Conservation (phyloP, 768 basidiomycete species). For the Naganishia friedmannii region DNA sequence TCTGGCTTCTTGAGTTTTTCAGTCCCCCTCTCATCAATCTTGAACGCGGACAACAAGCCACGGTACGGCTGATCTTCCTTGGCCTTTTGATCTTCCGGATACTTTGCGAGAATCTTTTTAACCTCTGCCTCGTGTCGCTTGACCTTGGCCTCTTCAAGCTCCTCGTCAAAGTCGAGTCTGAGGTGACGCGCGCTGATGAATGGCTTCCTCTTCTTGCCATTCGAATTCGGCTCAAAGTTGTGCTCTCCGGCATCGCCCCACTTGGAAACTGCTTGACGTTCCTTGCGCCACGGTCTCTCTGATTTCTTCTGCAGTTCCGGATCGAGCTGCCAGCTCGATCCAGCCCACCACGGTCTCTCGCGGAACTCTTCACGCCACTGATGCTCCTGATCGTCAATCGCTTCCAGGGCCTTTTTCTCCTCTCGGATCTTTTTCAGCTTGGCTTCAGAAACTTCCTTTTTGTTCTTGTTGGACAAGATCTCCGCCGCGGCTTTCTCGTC, state of each 20-base stretch:
- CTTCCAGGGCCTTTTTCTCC: slow-evolving; percentile 26
- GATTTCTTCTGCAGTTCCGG: background rate
- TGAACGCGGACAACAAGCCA: background rate
- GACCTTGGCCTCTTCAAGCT: slow-evolving; percentile 14
- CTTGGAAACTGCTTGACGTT: background rate
- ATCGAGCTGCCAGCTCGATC: slow-evolving; percentile 8
- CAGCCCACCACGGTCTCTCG: slow-evolving; percentile 29
- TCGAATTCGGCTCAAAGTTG: background rate
- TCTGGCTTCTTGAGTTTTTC: slow-evolving; percentile 2
- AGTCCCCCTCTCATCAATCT: background rate
- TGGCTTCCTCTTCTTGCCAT: background rate
- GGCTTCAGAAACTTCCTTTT: slow-evolving; percentile 2
- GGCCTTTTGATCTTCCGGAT: background rate
- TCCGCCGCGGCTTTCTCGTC: slow-evolving; percentile 21
- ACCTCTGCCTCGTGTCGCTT: slow-evolving; percentile 26
- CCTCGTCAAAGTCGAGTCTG: slow-evolving; percentile 24
- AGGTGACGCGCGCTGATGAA: slow-evolving; percentile 14
- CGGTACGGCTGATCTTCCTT: slow-evolving; percentile 9
- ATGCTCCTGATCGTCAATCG: slow-evolving; percentile 21
- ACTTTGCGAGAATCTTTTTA: slow-evolving; percentile 2
- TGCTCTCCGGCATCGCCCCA: background rate
- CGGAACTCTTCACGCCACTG: slow-evolving; percentile 23
- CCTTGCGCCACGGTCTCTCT: slow-evolving; percentile 1
- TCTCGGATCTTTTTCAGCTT: slow-evolving; percentile 12
- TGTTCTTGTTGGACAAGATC: slow-evolving; percentile 8